phyloP scores from a whole-genome alignment of 306 rosid genomes.

The Leucaena leucocephala region DNA sequence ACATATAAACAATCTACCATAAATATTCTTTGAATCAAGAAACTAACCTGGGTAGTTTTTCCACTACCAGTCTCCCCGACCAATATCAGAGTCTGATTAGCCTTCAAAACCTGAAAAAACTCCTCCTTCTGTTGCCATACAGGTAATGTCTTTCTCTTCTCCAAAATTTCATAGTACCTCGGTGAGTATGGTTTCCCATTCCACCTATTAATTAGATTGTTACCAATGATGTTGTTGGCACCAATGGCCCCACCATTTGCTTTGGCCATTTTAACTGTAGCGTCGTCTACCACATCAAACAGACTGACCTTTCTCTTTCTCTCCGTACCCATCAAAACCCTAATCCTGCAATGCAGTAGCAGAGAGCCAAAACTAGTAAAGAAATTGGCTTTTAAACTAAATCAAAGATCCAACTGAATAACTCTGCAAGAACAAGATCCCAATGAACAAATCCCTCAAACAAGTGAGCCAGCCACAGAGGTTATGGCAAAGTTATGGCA shows the following conservation, averaged over 20 bases:
- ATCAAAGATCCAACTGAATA: not conserved
- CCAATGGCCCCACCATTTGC: constrained; percentile 50
- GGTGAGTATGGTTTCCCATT: constrained; percentile 75
- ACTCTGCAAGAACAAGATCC: not conserved
- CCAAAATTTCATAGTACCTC: constrained; percentile 78
- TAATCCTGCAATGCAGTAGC: not conserved
- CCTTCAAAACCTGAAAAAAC: constrained; percentile 63
- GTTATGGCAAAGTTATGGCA: not conserved
- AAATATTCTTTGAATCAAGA: not conserved
- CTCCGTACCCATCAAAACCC: constrained; percentile 78
- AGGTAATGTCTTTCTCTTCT: constrained; percentile 80
- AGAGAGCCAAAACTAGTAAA: not conserved
- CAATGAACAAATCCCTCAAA: not conserved
- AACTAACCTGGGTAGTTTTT: constrained; percentile 85
- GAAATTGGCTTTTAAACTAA: constrained; percentile 4
- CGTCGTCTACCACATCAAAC: constrained; percentile 84
- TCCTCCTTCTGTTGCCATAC: constrained; percentile 96
- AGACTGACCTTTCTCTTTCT: constrained; percentile 86
- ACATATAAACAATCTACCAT: not conserved
- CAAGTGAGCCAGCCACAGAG: not conserved
- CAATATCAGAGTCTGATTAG: constrained; percentile 68
- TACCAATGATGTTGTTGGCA: constrained; percentile 38
- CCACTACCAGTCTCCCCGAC: constrained; percentile 98
- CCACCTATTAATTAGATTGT: constrained; percentile 64
- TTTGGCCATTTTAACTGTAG: constrained; percentile 50